Evolutionary conservation across 208 protist genomes (phyloP).

Genomic region (Leishmania tarentolae): DNA sequence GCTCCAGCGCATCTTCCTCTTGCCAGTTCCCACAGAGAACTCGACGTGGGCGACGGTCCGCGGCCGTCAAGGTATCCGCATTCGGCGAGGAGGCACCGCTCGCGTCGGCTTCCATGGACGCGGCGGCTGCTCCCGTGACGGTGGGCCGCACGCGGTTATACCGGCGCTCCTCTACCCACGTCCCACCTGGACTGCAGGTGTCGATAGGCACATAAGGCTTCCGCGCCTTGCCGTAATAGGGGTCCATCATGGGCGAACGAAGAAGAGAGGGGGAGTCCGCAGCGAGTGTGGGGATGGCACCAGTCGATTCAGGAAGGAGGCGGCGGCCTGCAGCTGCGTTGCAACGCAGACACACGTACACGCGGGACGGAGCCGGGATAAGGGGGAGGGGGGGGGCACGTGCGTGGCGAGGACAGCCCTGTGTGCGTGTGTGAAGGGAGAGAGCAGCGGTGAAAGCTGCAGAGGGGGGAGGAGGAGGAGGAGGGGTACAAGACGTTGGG

Average conservation of each 20-base stretch:
- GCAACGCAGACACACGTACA: background rate
- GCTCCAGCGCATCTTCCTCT: constrained; percentile 78
- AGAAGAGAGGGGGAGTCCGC: background rate
- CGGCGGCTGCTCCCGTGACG: constrained; percentile 11
- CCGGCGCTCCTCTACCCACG: constrained; percentile 89
- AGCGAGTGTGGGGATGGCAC: background rate
- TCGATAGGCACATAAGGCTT: constrained; percentile 87
- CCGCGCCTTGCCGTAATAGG: constrained; percentile 32
- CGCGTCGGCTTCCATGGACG: background rate
- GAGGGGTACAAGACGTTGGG: background rate
- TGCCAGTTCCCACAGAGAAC: constrained; percentile 92
- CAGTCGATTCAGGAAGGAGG: background rate
- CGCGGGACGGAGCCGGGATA: background rate
- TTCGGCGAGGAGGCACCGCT: background rate
- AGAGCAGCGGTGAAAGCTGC: background rate
- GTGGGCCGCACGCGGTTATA: constrained; percentile 80
- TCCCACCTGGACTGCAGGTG: constrained; percentile 82
- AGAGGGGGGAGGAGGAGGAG: background rate
- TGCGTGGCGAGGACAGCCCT: too few relatives aligned
- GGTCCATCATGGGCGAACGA: constrained; percentile 29
- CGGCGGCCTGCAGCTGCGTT: background rate
- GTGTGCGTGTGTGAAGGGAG: constrained; percentile 1
- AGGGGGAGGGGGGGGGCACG: background rate
- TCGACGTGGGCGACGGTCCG: constrained; percentile 36
- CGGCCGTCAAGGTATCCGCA: background rate